Percentiles rank a stretch among this genome's conserved stretches.
Evolutionary conservation across 2,329 filamentous ascomycete genomes (phyloP).

Genomic region (Neocatenulostroma microsporum): DNA sequence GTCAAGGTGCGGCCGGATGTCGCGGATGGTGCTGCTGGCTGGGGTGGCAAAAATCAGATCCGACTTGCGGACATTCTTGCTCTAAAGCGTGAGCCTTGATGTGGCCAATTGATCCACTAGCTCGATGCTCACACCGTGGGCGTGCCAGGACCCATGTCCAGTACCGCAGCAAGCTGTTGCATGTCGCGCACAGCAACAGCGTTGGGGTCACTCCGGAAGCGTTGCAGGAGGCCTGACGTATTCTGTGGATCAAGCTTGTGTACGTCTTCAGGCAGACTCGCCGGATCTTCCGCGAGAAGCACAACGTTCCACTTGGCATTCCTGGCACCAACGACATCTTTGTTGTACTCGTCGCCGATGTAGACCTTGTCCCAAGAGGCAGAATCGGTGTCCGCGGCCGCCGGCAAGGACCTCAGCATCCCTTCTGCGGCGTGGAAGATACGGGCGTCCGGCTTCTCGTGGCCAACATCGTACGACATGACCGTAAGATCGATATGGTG

Average conservation of each 20-base stretch:
- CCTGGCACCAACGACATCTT: slow-evolving; percentile 45
- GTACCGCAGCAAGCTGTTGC: no score
- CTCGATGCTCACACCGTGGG: no score
- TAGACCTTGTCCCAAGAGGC: slow-evolving; percentile 38
- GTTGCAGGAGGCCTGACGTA: no score
- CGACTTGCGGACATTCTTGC: slow-evolving; percentile 59
- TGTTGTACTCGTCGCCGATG: slow-evolving; percentile 47
- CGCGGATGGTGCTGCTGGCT: slow-evolving; percentile 64
- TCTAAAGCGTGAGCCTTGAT: no score
- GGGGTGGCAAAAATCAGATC: slow-evolving; percentile 72
- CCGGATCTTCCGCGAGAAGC: slow-evolving; percentile 32
- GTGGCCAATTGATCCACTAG: no score
- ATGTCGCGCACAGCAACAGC: no score
- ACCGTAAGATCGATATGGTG: slow-evolving; percentile 50
- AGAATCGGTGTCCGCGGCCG: slow-evolving; percentile 17
- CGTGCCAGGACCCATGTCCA: no score
- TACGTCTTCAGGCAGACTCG: slow-evolving; percentile 30
- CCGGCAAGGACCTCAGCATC: slow-evolving; percentile 33
- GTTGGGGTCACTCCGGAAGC: no score
- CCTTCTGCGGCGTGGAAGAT: slow-evolving; percentile 51
- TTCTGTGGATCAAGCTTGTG: slow-evolving; percentile 13
- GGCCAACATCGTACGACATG: slow-evolving; percentile 56
- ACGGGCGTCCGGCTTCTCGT: slow-evolving; percentile 49
- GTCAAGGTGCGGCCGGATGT: slow-evolving; percentile 67
- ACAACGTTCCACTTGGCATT: slow-evolving; percentile 43